phyloP scores from a whole-genome alignment of 164 flowering plant genomes.

The Vitis labrusca region DNA sequence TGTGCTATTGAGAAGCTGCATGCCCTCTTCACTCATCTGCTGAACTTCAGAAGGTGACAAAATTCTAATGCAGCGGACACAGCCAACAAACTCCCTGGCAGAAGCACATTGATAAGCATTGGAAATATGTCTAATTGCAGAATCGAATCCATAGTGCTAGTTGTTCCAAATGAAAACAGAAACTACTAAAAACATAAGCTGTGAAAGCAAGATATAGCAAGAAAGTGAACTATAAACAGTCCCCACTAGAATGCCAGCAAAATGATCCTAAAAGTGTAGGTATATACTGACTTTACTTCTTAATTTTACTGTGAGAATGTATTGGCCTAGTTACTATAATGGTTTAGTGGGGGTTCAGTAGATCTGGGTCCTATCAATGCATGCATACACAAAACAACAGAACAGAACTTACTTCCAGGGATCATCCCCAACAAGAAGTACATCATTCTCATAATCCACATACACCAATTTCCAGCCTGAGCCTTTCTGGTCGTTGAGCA shows the following conservation, averaged over 20 bases:
- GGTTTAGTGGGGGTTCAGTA: no score
- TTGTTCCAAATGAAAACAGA: no score
- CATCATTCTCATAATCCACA: slow-evolving; percentile 93
- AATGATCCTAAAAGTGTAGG: no score
- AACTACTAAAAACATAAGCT: no score
- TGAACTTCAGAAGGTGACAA: slow-evolving; percentile 93
- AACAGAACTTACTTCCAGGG: slow-evolving; percentile 94
- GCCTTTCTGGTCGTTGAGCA: slow-evolving; percentile 69
- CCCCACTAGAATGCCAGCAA: no score
- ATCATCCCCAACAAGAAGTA: slow-evolving; percentile 97
- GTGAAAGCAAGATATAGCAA: no score
- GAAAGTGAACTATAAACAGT: no score
- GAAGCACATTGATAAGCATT: neutral
- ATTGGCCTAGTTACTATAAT: no score
- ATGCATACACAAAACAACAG: neutral
- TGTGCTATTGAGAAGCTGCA: slow-evolving; percentile 64
- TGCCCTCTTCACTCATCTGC: slow-evolving; percentile 97
- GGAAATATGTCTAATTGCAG: neutral
- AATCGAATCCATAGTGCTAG: no score
- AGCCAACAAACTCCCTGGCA: slow-evolving; percentile 90
- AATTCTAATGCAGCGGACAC: slow-evolving; percentile 92
- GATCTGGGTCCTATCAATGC: neutral
- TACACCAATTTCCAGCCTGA: slow-evolving; percentile 92
- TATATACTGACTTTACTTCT: no score
- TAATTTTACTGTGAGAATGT: no score